phyloP scores from a whole-genome alignment of 2,329 filamentous ascomycete species.

The Aspergillus novoparasiticus region DNA sequence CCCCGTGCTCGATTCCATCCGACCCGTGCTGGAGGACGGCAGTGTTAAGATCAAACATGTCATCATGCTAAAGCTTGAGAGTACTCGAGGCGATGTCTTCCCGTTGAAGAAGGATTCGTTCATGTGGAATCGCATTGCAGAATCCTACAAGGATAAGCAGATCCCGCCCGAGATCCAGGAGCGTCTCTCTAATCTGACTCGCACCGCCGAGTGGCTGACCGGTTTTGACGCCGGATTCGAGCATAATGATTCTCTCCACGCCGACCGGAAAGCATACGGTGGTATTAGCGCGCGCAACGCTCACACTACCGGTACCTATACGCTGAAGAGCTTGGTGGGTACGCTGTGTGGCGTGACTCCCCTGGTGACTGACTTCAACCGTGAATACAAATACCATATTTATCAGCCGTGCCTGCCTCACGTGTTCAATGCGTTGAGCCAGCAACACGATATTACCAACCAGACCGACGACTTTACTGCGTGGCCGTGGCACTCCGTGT shows the following conservation, averaged over 20 bases:
- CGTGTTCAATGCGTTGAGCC: constrained; percentile 29
- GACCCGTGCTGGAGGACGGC: constrained; percentile 24
- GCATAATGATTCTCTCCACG: constrained; percentile 22
- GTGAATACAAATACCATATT: constrained; percentile 45
- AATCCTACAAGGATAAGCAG: constrained; percentile 37
- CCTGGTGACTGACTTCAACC: constrained; percentile 47
- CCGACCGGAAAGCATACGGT: constrained; percentile 34
- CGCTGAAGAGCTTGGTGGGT: constrained; percentile 47
- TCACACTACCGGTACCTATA: constrained; percentile 48
- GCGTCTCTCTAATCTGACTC: constrained; percentile 31
- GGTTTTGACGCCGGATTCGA: constrained; percentile 29
- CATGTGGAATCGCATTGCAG: constrained; percentile 37
- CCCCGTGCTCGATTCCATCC: background rate
- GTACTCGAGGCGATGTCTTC: constrained; percentile 50
- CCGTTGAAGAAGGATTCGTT: constrained; percentile 46
- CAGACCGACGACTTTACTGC: constrained; percentile 29
- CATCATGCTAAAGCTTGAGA: constrained; percentile 50
- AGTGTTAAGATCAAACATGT: constrained; percentile 47
- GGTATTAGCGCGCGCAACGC: constrained; percentile 47
- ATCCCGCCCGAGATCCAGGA: constrained; percentile 36
- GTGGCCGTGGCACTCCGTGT: constrained; percentile 38
- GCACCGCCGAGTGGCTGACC: constrained; percentile 32
- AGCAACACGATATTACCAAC: constrained; percentile 25
- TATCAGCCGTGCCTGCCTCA: constrained; percentile 52
- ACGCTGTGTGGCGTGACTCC: constrained; percentile 49